Percentiles rank a stretch among this genome's conserved stretches.
Conservation (phyloP, 2,329 filamentous ascomycete genomes). For the Fusarium floridanum region DNA sequence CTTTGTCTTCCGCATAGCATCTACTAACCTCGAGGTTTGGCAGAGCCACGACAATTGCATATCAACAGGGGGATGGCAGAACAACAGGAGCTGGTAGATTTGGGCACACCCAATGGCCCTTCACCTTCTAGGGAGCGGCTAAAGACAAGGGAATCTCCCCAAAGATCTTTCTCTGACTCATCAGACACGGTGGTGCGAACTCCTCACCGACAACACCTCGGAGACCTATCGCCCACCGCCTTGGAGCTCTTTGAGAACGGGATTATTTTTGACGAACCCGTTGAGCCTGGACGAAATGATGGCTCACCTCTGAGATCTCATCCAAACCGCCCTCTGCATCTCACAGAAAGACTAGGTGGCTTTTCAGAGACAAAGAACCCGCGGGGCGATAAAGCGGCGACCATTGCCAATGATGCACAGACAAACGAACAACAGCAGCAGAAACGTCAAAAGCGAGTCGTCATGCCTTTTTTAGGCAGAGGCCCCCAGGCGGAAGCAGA, state of each 20-base stretch:
- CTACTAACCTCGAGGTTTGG: conserved; percentile 20
- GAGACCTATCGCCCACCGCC: conserved; percentile 40
- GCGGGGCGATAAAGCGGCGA: conserved; percentile 10
- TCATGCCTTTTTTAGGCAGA: conserved; percentile 55
- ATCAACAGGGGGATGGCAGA: neutral
- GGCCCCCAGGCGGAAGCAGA: conserved; percentile 25
- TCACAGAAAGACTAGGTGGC: neutral
- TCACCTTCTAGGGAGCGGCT: neutral
- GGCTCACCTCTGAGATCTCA: neutral
- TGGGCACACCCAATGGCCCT: conserved; percentile 6
- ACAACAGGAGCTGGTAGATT: conserved; percentile 26
- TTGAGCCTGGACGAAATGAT: conserved; percentile 8
- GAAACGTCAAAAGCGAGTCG: neutral
- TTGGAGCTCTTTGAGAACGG: conserved; percentile 51
- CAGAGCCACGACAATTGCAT: conserved; percentile 4
- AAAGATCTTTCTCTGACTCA: conserved; percentile 42
- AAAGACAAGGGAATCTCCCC: neutral
- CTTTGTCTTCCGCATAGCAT: neutral
- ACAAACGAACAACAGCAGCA: neutral
- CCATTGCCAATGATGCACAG: neutral
- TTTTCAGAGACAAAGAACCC: conserved; percentile 2
- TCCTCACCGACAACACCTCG: conserved; percentile 44
- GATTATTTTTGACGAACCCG: conserved; percentile 46
- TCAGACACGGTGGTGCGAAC: conserved; percentile 56
- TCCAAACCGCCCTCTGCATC: neutral